Base-by-base conservation (phyloP, 1,284 basidiomycete genomes). In the Meira nashicola region DNA sequence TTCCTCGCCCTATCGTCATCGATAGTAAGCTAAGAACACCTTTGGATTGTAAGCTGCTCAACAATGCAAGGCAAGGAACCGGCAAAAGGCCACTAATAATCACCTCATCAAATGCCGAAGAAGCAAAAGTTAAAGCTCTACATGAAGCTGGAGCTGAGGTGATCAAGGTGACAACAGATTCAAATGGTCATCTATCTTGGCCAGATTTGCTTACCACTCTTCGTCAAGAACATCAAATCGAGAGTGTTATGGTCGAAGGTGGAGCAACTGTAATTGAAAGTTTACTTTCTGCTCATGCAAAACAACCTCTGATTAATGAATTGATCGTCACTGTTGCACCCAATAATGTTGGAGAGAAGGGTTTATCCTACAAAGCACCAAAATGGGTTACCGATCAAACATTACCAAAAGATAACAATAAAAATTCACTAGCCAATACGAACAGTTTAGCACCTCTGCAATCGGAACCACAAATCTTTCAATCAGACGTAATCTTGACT, bases 201-300 rank as follows among this genome's bases (percentile, higher is more conserved):
- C 41, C 51, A 0, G 54, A 40, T 10, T 44, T 73, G 5, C 57
- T 76, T 6, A 50, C 58, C 19, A 39, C 54, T 1, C 50, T 77
- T 23, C 52, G n/a, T 12, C 14, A 54, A 46, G n/a, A 62, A 21
- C 71, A 48, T 12, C 86, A 84, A 10, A 83, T 95, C 59, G 79
- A 80, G 8, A 87, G 87, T 2, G 81, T 96, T 55, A 98, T 98
- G 94, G 88, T 96, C 10, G 94, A 98, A 81, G 94, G 94, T 54
- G 94, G 94, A 15, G 89, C 90, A 3, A 80, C 81, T 4, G 83
- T 97, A 60, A 92, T 98, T 58, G 82, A 83, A 15, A 86, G 88
- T 1, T 91, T 94, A 79, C 80, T 95, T 0, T 70, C 74, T 19
- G 58, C 67, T 9, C 59, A 60, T 71, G 63, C 1, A 63, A 75